Evolutionary conservation across 306 rosid species (phyloP), one percentile per base, ranked within the genome.

Genomic region (Hippophae tibetana): DNA sequence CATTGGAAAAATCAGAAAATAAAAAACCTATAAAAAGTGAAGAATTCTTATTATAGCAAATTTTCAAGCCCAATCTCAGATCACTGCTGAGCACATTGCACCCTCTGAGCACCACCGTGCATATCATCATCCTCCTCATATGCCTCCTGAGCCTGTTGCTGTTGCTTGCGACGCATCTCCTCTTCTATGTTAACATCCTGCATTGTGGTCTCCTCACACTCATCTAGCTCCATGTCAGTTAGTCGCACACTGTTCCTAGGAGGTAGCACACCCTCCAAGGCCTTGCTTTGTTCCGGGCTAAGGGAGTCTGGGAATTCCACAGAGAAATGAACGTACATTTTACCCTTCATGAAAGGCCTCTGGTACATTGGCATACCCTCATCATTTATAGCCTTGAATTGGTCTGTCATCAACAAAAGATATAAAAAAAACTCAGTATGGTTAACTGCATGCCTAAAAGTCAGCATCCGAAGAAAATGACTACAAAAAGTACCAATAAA

Each of bases 61-160:
- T 31, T 31, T 31, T 31, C 38, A 31, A 31, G 38, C 38, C 38
- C 38, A 31, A 2, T 31, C 38, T 31, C 38, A 31, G 2, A 52
- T 70, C 67, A 78, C 56, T 78, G 83, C 66, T 78, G 98, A 25
- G 98, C 98, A 23, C 96, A 92, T 46, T 87, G 98, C 44, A 92
- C 98, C 69, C 98, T 85, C 74, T 92, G 98, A 26, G 88, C 95
- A 44, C 98, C 95, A 46, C 96, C 93, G n/a, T 47, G 96, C 96
- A 92, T 87, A 14, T 92, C 98, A 5, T 92, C 98, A 60, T 85
- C 96, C 53, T 92, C 98, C 0, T 92, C 95, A 5, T 92, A 92
- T 1, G 96, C 98, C 74, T 92, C 98, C 42, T 78, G 83, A 2
- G 63, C 65, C 62, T 79, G 87, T 5, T 79, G 87, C 2, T 60